A percentile compares a stretch with the other conserved stretches of the same genome.
phyloP scores from a whole-genome alignment of 2,329 filamentous ascomycete species.

The Leptographium procerum region DNA sequence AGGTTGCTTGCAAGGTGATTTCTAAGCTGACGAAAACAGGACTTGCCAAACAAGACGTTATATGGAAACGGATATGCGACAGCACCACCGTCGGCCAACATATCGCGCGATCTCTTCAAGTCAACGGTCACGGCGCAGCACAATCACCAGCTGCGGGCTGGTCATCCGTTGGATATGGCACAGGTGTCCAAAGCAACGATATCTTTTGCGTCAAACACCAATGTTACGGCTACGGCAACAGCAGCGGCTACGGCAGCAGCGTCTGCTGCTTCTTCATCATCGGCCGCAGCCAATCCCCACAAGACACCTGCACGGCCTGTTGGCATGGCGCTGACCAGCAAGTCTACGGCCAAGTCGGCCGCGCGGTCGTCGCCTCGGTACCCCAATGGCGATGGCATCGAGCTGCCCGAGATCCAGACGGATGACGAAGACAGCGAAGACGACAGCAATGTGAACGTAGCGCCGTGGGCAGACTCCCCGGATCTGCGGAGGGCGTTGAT shows the following conservation, averaged over 20 bases:
- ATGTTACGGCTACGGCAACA: neutral
- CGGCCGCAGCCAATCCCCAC: slow-evolving; percentile 22
- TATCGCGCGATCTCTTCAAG: slow-evolving; percentile 51
- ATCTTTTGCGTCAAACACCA: slow-evolving; percentile 61
- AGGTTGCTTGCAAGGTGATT: neutral
- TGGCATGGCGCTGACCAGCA: slow-evolving; percentile 25
- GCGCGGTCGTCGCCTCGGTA: slow-evolving; percentile 70
- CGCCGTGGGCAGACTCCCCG: slow-evolving; percentile 82
- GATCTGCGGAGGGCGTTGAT: slow-evolving; percentile 65
- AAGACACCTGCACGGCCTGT: slow-evolving; percentile 58
- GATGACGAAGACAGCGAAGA: slow-evolving; percentile 68
- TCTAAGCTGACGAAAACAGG: slow-evolving; percentile 27
- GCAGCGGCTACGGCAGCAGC: slow-evolving; percentile 5
- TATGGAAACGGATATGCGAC: slow-evolving; percentile 52
- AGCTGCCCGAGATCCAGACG: slow-evolving; percentile 88
- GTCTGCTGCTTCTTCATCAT: neutral
- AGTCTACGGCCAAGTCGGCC: slow-evolving; percentile 44
- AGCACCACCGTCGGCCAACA: slow-evolving; percentile 43
- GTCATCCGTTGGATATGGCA: slow-evolving; percentile 71
- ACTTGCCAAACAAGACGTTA: slow-evolving; percentile 46
- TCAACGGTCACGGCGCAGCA: slow-evolving; percentile 56
- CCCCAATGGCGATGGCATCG: slow-evolving; percentile 79
- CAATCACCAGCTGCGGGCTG: slow-evolving; percentile 48
- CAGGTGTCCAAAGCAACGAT: slow-evolving; percentile 83
- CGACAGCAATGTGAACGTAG: slow-evolving; percentile 45